Evolutionary conservation across 2,329 filamentous ascomycete genomes (phyloP).

Genomic region (Exophiala sideris): DNA sequence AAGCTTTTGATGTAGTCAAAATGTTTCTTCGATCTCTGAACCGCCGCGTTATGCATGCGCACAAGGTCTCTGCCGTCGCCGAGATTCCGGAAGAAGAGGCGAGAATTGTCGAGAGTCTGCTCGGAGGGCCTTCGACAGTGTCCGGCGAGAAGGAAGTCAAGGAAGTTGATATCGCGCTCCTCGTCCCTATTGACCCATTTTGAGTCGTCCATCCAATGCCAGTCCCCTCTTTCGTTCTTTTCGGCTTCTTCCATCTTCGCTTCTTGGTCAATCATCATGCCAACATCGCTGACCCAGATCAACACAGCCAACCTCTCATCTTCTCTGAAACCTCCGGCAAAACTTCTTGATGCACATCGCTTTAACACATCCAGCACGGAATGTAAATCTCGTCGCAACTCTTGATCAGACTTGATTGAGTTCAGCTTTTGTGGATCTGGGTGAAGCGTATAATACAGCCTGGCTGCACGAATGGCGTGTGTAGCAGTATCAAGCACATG

Average conservation of each 20-base stretch:
- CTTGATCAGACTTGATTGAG: slow-evolving; percentile 80
- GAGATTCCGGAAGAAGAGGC: slow-evolving; percentile 65
- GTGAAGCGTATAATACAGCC: slow-evolving; percentile 93
- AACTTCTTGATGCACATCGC: slow-evolving; percentile 83
- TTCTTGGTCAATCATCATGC: slow-evolving; percentile 71
- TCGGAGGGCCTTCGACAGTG: slow-evolving; percentile 12
- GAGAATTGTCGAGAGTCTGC: slow-evolving; percentile 17
- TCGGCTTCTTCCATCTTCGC: slow-evolving; percentile 74
- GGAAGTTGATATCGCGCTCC: slow-evolving; percentile 76
- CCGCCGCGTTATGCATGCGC: slow-evolving; percentile 82
- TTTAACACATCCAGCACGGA: slow-evolving; percentile 87
- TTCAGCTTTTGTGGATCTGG: slow-evolving; percentile 81
- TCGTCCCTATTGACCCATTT: slow-evolving; percentile 71
- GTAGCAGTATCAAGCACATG: slow-evolving; percentile 91
- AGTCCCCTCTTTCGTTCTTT: slow-evolving; percentile 65
- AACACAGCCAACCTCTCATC: slow-evolving; percentile 75
- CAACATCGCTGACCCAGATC: slow-evolving; percentile 75
- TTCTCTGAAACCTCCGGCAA: slow-evolving; percentile 73
- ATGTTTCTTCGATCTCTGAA: slow-evolving; percentile 76
- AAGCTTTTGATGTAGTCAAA: slow-evolving; percentile 87
- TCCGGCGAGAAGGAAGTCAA: slow-evolving; percentile 61
- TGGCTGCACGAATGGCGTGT: slow-evolving; percentile 89
- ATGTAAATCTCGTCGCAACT: slow-evolving; percentile 78
- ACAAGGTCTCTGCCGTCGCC: slow-evolving; percentile 79
- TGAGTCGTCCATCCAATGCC: slow-evolving; percentile 67